A percentile compares a stretch with the other conserved stretches of the same genome.
These are phyloP conservation scores for Circinella minor DNA, from an alignment of 371 early-diverging fungal genomes.

Conservation along the genomic window DNA sequence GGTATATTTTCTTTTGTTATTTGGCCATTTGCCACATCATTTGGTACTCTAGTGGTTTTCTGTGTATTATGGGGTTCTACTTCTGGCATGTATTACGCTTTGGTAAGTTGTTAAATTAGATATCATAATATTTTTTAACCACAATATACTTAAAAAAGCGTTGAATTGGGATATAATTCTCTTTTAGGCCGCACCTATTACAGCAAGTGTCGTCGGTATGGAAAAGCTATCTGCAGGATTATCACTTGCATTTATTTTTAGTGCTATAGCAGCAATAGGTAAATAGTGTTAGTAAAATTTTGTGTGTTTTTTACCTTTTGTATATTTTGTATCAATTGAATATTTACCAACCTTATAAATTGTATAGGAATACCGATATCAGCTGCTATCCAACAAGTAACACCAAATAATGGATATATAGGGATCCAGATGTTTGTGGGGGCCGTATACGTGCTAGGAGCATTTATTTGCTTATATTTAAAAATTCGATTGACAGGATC, in stretches of 20 bases:
- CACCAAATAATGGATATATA: slow-evolving; percentile 31
- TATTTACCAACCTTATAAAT: too few species aligned
- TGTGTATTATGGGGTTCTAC: slow-evolving; percentile 52
- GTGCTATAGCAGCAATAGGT: slow-evolving; percentile 39
- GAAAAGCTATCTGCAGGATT: slow-evolving; percentile 57
- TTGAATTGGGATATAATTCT: neutral
- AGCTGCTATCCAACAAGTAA: slow-evolving; percentile 36
- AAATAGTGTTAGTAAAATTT: neutral
- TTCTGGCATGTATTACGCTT: slow-evolving; percentile 41
- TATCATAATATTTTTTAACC: neutral
- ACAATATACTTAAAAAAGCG: too few species aligned
- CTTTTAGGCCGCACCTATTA: slow-evolving; percentile 54
- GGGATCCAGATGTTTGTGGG: slow-evolving; percentile 51
- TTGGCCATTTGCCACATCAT: slow-evolving; percentile 62
- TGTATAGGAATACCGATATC: slow-evolving; percentile 27
- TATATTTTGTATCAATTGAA: too few species aligned
- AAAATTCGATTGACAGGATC: slow-evolving; percentile 21
- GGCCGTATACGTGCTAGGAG: slow-evolving; percentile 38
- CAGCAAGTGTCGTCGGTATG: slow-evolving; percentile 57
- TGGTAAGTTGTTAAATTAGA: slow-evolving; percentile 1
- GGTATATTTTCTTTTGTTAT: slow-evolving; percentile 49
- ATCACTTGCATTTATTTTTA: slow-evolving; percentile 57
- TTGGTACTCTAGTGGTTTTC: slow-evolving; percentile 52
- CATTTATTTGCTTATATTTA: slow-evolving; percentile 18
- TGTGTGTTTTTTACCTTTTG: too few species aligned